Evolutionary conservation across 2,329 filamentous ascomycete species (phyloP).

Genomic region (Claviceps citrina): DNA sequence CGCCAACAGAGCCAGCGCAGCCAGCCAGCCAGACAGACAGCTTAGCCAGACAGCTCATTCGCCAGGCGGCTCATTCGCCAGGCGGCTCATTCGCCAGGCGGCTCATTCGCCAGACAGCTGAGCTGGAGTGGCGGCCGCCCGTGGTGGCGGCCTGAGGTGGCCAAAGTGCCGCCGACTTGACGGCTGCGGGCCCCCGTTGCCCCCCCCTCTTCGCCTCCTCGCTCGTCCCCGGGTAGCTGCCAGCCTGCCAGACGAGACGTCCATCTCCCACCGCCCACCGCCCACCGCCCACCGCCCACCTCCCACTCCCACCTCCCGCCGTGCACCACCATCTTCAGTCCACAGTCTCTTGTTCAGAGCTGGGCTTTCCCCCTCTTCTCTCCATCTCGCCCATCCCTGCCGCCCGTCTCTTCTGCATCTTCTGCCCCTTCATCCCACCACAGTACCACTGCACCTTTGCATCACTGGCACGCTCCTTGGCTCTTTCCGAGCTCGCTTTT

Average conservation of each 20-base stretch:
- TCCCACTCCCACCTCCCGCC: constrained; percentile 5
- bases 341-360: constrained; percentile 17
- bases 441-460: constrained; percentile 15
- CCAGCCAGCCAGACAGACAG: no score
- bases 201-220: not conserved
- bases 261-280: not conserved
- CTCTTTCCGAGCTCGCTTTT: constrained; percentile 17
- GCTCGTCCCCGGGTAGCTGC: not conserved
- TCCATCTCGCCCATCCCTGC: constrained; percentile 17
- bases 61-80: no score
- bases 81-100: no score
- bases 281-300: not conserved
- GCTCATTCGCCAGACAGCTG: no score
- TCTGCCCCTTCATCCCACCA: constrained; percentile 21
- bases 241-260: not conserved
- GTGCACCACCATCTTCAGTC: constrained; percentile 12
- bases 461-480: constrained; percentile 24
- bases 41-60: no score
- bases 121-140: no score
- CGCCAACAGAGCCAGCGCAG: no score
- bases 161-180: not conserved
- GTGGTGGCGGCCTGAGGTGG: not conserved
- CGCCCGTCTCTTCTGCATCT: constrained; percentile 30
- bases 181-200: not conserved
- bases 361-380: constrained; percentile 15